These are phyloP conservation scores for Plectosphaerella plurivora DNA, from an alignment of 2,329 filamentous ascomycete genomes.

Conservation along the genomic window DNA sequence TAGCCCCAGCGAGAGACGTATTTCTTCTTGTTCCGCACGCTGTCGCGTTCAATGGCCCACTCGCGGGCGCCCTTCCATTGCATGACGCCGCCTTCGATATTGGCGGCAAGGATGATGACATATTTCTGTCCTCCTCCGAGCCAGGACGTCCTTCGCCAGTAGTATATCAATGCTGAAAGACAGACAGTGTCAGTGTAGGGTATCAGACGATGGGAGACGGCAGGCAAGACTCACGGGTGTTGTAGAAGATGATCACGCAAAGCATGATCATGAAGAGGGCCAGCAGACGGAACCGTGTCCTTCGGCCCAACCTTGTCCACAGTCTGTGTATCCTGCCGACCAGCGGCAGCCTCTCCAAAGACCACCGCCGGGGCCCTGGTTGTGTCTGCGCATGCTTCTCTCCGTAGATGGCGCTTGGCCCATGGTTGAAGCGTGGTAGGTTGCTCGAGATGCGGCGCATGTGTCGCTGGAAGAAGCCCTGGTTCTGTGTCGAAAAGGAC, in stretches of 20 bases:
- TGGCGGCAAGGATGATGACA: conserved; percentile 89
- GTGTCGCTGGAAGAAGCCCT: conserved; percentile 83
- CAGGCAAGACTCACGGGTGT: conserved; percentile 59
- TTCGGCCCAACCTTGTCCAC: conserved; percentile 54
- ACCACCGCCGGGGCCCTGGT: conserved; percentile 54
- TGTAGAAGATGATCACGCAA: conserved; percentile 62
- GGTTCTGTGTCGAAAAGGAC: conserved; percentile 74
- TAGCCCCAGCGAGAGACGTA: conserved; percentile 90
- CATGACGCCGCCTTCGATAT: conserved; percentile 95
- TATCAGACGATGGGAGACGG: conserved; percentile 1
- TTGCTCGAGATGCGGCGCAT: conserved; percentile 76
- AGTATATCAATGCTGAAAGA: conserved; percentile 44
- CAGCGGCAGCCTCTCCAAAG: conserved; percentile 38
- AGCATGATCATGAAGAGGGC: conserved; percentile 56
- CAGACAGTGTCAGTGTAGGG: not conserved
- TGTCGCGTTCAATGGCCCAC: conserved; percentile 97
- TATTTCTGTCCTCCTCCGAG: conserved; percentile 85
- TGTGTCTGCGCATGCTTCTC: conserved; percentile 66
- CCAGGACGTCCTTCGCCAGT: conserved; percentile 67
- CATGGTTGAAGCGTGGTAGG: conserved; percentile 65
- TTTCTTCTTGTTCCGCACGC: conserved; percentile 88
- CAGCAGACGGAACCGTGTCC: conserved; percentile 59
- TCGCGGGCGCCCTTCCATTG: conserved; percentile 97
- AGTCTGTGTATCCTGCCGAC: conserved; percentile 41
- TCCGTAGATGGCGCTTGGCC: conserved; percentile 43